Evolutionary conservation across 345 rosid genomes (phyloP), one percentile per base, ranked within the genome.

Genomic region (Excoecaria cochinchinensis): DNA sequence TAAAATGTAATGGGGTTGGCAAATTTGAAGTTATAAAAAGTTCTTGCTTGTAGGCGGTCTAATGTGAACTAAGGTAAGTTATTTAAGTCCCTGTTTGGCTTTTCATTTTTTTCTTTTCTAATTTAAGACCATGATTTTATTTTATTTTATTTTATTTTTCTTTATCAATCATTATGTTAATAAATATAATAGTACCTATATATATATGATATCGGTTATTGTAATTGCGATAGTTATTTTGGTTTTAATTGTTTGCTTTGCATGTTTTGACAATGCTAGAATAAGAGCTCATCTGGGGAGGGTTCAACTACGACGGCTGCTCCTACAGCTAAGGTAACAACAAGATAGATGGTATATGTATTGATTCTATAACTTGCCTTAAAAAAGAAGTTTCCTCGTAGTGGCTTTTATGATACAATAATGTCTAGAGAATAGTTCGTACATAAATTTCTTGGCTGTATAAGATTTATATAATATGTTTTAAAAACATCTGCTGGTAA

Each of bases 281-380:
- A 38, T 76, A 92, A 92, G 85, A 83, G 81, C 83, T 67, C 91
- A 31, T 75, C 93, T 42, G 77, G 87, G 46, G 92, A 88, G 74
- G 80, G 86, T 7, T 87, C 97, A 74, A 76, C 87, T 75, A 75
- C 87, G 60, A 83, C 91, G 70, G 72, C 87, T 78, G 86, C 83
- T n/a, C 75, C 87, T 53, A 62, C 89, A 79, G 22, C 76, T 63
- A 87, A 78, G 89, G 97, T 86, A 56, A 82, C 69, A 31, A 1
- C 15, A 46, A 10, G 22, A 13, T 17, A 12, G 19, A 57, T 58
- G 53, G 36, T 6, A 39, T 53, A 39, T 64, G 0, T 25, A 8
- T 51, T 67, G 73, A 48, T 58, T 59, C 51, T 13, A 25, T 22
- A 19, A 42, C 5, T 40, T 21, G 17, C 24, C 21, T 42, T 22